Evolutionary conservation across 2,329 filamentous ascomycete genomes (phyloP).

Genomic region (Amauroascus verrucosus): DNA sequence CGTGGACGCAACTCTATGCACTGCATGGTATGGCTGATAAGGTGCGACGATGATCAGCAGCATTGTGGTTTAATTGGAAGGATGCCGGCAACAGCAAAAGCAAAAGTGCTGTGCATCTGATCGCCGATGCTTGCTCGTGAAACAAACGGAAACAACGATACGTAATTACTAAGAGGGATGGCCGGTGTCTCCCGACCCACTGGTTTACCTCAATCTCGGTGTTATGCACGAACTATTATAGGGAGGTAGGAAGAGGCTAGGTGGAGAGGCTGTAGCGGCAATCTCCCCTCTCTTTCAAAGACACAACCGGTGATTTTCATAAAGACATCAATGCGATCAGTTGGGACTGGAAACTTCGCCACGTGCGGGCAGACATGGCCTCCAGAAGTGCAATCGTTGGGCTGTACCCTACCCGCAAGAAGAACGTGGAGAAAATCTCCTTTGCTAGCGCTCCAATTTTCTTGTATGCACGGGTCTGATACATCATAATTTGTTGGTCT

Average conservation of each 20-base stretch:
- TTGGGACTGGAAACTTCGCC: neutral
- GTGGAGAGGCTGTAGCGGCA: neutral
- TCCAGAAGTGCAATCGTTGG: neutral
- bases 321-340: neutral
- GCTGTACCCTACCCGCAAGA: neutral
- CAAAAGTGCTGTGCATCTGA: neutral
- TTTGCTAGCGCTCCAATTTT: slow-evolving; percentile 3
- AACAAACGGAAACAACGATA: neutral
- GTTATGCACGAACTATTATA: neutral
- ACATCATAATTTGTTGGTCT: no score
- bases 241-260: neutral
- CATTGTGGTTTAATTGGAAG: neutral
- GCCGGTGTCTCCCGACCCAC: neutral
- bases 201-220: neutral
- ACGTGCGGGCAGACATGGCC: neutral
- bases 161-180: neutral
- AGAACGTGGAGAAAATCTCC: neutral
- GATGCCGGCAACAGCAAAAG: neutral
- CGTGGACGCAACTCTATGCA: neutral
- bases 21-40: neutral
- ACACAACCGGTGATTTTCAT: neutral
- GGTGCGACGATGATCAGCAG: neutral
- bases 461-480: no score
- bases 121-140: neutral
- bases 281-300: neutral